These are phyloP conservation scores for Russula virescens DNA, from an alignment of 768 basidiomycete genomes.

Conservation along the genomic window DNA sequence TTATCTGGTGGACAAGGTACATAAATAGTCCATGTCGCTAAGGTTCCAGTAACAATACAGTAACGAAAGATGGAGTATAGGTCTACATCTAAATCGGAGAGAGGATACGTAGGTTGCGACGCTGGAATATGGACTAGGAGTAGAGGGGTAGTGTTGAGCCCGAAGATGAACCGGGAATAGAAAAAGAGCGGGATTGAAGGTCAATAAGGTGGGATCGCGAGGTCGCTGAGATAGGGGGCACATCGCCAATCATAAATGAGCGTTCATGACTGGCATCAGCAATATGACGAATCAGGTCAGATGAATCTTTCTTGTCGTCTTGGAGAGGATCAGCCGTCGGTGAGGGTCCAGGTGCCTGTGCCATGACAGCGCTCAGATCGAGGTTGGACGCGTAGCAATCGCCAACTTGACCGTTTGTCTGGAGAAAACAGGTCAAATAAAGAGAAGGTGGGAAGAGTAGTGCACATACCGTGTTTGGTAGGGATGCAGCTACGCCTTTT, in stretches of 20 bases:
- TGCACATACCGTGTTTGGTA: constrained; percentile 52
- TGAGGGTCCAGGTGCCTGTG: constrained; percentile 16
- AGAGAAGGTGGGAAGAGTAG: background rate
- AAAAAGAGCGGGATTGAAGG: constrained; percentile 4
- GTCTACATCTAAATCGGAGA: constrained; percentile 19
- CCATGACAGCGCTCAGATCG: constrained; percentile 31
- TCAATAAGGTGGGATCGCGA: constrained; percentile 20
- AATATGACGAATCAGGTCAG: background rate
- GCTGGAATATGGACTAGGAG: constrained; percentile 1
- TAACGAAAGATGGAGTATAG: constrained; percentile 11
- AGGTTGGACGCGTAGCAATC: constrained; percentile 46
- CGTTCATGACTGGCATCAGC: constrained; percentile 1
- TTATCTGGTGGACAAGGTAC: constrained; percentile 22
- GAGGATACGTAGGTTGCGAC: background rate
- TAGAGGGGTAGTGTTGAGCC: constrained; percentile 13
- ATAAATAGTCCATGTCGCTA: constrained; percentile 17
- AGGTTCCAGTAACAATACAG: constrained; percentile 21
- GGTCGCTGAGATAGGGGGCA: constrained; percentile 19
- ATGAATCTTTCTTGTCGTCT: constrained; percentile 26
- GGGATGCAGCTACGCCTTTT: constrained; percentile 57
- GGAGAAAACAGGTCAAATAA: background rate
- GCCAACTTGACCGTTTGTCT: constrained; percentile 54
- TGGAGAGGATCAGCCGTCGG: constrained; percentile 31
- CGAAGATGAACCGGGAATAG: constrained; percentile 10
- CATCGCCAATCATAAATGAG: constrained; percentile 9